Base-by-base conservation (phyloP, 306 rosid species). In the Argentina anserina region DNA sequence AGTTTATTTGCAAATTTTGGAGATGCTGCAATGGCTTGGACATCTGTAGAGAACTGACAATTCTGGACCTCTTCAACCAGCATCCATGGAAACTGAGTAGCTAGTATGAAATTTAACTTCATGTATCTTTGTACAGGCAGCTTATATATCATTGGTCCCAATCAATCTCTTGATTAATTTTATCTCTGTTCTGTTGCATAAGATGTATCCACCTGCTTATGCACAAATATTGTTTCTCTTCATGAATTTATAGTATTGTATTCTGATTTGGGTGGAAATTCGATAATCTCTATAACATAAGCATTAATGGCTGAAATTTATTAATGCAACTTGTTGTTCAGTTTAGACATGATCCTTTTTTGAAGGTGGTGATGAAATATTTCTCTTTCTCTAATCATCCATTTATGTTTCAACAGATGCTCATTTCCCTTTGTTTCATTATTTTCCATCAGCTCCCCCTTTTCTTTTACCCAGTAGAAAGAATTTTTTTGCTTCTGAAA, bases 21-120 rank as follows among this genome's bases (percentile, higher is more conserved):
- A 42, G 36, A 10, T 61, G 23, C 52, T 61, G 45, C 53, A 25
- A 42, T n/a, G 25, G 40, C 26, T 11, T 43, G 37, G 8, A 58
- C 60, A 23, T 66, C 42, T 53, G 39, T 71, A 64, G 55, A 72
- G 52, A 42, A 67, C 64, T 37, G 52, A 59, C 50, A 26, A 56
- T 40, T 18, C 41, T 9, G 41, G 25, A 17, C 52, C 7, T 71
- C 34, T 15, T 70, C 75, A 56, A 50, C 20, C 18, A n/a, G 21
- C 26, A 5, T 12, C 31, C 37, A 20, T 40, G 41, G 58, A 65
- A 71, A 43, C 62, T 50, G 47, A 63, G 59, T 65, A 20, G 55
- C 60, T 23, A 28, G 5, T 49, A 37, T 9, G 46, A 61, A 26
- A 23, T 26, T 20, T 12, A 1, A 17, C 34, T 49, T 53, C 3